A percentile compares a stretch with the other conserved stretches of the same genome.
These are phyloP conservation scores for Sporothrix globosa DNA, from an alignment of 2,329 filamentous ascomycete species.

Conservation along the genomic window DNA sequence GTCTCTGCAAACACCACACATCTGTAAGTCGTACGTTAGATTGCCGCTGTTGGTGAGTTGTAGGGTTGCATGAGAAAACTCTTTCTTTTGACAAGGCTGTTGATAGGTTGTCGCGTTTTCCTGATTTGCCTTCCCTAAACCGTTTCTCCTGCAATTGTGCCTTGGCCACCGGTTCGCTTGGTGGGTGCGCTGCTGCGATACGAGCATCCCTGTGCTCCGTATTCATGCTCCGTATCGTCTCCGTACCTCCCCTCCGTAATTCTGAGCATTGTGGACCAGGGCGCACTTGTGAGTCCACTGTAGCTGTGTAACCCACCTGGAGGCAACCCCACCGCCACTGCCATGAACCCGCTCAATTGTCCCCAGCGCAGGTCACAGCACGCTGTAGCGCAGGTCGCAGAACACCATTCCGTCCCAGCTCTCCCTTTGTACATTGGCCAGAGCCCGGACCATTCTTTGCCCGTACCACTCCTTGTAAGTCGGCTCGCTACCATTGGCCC, in stretches of 20 bases:
- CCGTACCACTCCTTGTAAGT: not conserved
- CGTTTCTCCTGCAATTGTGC: not conserved
- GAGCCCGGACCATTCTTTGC: not conserved
- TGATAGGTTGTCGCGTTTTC: slow-evolving; percentile 4
- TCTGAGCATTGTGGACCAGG: slow-evolving; percentile 19
- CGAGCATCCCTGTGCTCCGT: not conserved
- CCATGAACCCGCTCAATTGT: not conserved
- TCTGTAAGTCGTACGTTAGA: no score
- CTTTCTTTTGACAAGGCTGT: not conserved
- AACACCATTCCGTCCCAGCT: not conserved
- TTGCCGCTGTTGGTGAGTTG: not conserved
- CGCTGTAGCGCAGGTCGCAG: slow-evolving; percentile 29
- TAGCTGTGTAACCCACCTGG: slow-evolving; percentile 6
- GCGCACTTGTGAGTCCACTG: not conserved
- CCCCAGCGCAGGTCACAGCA: slow-evolving; percentile 26
- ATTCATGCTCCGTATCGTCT: no score
- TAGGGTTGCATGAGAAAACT: slow-evolving; percentile 16
- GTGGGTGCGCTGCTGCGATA: slow-evolving; percentile 3
- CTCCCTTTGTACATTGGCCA: not conserved
- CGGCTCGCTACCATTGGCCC: no score
- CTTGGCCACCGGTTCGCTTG: slow-evolving; percentile 14
- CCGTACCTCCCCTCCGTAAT: not conserved
- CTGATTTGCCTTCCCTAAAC: not conserved
- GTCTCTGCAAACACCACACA: no score
- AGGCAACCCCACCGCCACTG: not conserved